Percentiles rank a stretch among this genome's conserved stretches.
Evolutionary conservation across 352 stramenopile species (phyloP).

Genomic region (Nothophytophthora sp.): DNA sequence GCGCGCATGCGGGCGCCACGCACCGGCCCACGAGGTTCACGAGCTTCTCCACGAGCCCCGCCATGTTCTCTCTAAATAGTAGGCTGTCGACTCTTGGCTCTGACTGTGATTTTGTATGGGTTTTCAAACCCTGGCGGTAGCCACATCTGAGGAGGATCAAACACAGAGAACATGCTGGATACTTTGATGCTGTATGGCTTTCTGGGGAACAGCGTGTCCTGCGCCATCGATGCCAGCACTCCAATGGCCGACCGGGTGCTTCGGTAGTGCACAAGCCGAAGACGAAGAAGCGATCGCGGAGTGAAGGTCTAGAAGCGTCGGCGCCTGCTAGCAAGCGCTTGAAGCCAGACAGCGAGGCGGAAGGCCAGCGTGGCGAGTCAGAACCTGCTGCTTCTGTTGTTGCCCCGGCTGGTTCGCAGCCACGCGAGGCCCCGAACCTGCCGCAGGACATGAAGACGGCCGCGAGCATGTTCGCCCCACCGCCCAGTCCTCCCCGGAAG

Average conservation of each 20-base stretch:
- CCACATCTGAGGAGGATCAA: no score
- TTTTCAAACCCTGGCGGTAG: no score
- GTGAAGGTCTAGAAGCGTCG: neutral
- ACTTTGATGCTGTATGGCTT: no score
- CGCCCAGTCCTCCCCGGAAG: constrained; percentile 63
- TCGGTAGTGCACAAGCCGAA: constrained; percentile 52
- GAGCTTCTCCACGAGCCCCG: constrained; percentile 86
- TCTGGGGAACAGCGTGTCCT: constrained; percentile 38
- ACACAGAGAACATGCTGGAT: no score
- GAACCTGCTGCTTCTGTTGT: neutral
- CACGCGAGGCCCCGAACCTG: no score
- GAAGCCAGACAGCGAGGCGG: constrained; percentile 16
- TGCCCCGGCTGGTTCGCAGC: neutral
- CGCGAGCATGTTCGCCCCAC: constrained; percentile 48
- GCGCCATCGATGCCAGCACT: constrained; percentile 60
- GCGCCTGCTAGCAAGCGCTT: constrained; percentile 23
- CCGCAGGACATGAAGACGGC: constrained; percentile 10
- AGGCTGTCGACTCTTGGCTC: no score
- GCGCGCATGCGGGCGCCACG: constrained; percentile 4
- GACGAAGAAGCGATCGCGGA: constrained; percentile 39
- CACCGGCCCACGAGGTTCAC: constrained; percentile 82
- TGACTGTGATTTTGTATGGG: no score
- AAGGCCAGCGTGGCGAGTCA: neutral
- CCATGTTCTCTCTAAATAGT: no score
- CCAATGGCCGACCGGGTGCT: constrained; percentile 41